Evolutionary conservation across 1,284 basidiomycete species (phyloP).

Genomic region (Leucoagaricus sp.): DNA sequence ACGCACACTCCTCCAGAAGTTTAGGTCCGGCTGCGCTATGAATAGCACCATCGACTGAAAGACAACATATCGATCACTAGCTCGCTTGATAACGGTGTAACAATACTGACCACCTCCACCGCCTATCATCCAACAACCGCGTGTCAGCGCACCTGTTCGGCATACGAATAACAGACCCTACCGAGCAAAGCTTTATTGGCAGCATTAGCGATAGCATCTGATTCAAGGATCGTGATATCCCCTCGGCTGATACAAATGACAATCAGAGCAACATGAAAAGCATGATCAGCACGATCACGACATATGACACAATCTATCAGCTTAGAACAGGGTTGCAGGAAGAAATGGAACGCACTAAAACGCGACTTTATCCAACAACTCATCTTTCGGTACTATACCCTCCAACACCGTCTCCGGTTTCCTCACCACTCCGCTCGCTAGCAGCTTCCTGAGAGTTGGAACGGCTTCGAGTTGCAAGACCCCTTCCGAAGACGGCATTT

Average conservation of each 20-base stretch:
- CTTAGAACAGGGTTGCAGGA: no score
- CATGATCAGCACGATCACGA: no score
- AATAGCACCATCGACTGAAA: conserved; percentile 81
- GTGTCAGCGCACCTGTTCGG: neutral
- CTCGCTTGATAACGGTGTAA: neutral
- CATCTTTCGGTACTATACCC: conserved; percentile 1
- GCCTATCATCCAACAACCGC: conserved; percentile 42
- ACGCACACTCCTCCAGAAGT: conserved; percentile 74
- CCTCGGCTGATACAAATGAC: conserved; percentile 52
- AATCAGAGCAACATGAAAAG: neutral
- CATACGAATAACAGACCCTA: conserved; percentile 26
- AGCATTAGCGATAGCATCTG: conserved; percentile 88
- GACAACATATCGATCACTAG: conserved; percentile 1
- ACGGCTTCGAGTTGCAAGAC: neutral
- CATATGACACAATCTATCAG: neutral
- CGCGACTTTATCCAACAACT: conserved; percentile 17
- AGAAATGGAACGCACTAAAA: conserved; percentile 11
- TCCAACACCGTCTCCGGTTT: conserved; percentile 1
- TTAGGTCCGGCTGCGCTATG: conserved; percentile 81
- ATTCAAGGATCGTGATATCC: conserved; percentile 72
- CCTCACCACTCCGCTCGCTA: conserved; percentile 4
- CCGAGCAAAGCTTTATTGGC: conserved; percentile 81
- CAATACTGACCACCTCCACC: conserved; percentile 66
- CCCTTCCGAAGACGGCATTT: neutral
- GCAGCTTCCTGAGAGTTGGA: conserved; percentile 13